Evolutionary conservation across 768 basidiomycete genomes (phyloP).

Genomic region (Phanerochaete carnosa): DNA sequence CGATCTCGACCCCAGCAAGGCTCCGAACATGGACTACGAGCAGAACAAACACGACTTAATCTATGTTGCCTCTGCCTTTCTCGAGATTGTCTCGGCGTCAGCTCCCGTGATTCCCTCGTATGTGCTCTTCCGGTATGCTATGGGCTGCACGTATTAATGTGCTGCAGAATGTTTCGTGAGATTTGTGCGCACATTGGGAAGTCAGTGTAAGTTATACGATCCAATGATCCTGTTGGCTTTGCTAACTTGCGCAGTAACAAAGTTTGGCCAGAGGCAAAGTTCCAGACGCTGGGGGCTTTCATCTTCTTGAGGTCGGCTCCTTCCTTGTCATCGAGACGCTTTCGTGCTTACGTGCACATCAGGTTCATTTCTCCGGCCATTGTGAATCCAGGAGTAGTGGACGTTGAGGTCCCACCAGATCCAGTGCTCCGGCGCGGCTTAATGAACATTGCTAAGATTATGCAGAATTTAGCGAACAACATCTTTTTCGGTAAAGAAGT

Average conservation of each 20-base stretch:
- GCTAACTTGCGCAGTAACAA: conserved; percentile 39
- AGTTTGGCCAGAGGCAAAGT: conserved; percentile 78
- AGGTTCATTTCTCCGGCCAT: conserved; percentile 93
- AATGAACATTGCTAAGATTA: conserved; percentile 85
- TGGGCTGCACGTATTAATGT: conserved; percentile 11
- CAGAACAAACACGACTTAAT: conserved; percentile 72
- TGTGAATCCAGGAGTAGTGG: conserved; percentile 80
- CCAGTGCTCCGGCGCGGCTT: conserved; percentile 68
- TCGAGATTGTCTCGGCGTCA: conserved; percentile 72
- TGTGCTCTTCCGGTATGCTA: conserved; percentile 29
- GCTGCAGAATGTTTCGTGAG: conserved; percentile 75
- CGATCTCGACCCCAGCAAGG: conserved; percentile 71
- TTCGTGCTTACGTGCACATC: background rate
- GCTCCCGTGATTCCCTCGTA: conserved; percentile 71
- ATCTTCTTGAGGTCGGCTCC: conserved; percentile 72
- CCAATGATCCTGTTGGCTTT: background rate
- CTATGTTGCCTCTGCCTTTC: conserved; percentile 69
- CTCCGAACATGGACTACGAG: conserved; percentile 52
- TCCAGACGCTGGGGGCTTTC: conserved; percentile 83
- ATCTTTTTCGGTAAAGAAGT: conserved; percentile 90
- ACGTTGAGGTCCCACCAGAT: conserved; percentile 72
- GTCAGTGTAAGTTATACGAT: conserved; percentile 56
- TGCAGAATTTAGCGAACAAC: conserved; percentile 93
- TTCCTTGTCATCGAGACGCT: background rate
- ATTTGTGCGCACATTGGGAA: conserved; percentile 79